Evolutionary conservation across 208 protist species (phyloP).

Genomic region (Acanthamoeba royreba): DNA sequence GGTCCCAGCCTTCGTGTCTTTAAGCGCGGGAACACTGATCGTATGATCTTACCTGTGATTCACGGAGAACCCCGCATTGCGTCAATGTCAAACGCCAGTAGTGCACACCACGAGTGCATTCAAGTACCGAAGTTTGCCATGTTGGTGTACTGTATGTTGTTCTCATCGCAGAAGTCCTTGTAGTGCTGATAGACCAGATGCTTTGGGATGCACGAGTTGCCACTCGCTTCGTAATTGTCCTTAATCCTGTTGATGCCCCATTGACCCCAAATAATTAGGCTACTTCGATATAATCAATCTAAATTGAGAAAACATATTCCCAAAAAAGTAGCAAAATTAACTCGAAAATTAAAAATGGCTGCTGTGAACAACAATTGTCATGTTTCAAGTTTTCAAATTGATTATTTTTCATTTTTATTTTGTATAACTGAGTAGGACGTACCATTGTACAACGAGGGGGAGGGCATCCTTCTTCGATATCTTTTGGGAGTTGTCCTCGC

Average conservation of each 20-base stretch:
- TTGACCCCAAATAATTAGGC: neutral
- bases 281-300: too few relatives aligned
- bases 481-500: neutral
- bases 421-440: neutral
- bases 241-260: neutral
- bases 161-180: slow-evolving; percentile 19
- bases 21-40: slow-evolving; percentile 26
- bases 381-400: too few relatives aligned
- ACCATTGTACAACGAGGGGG: slow-evolving; percentile 4
- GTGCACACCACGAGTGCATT: too few relatives aligned
- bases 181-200: slow-evolving; percentile 49
- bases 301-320: too few relatives aligned
- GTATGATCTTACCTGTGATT: neutral
- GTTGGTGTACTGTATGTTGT: slow-evolving; percentile 40
- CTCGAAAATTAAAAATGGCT: too few relatives aligned
- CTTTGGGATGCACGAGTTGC: slow-evolving; percentile 28
- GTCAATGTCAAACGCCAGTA: neutral
- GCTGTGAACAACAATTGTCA: too few relatives aligned
- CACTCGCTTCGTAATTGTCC: slow-evolving; percentile 25
- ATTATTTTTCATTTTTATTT: too few relatives aligned
- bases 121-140: slow-evolving; percentile 50
- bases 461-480: slow-evolving; percentile 37
- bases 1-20: slow-evolving; percentile 30
- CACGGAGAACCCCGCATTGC: neutral
- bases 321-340: neutral